Percentiles rank a stretch among this genome's conserved stretches.
These are phyloP conservation scores for Erysiphe pulchra DNA, from an alignment of 2,329 filamentous ascomycete genomes.

Conservation along the genomic window DNA sequence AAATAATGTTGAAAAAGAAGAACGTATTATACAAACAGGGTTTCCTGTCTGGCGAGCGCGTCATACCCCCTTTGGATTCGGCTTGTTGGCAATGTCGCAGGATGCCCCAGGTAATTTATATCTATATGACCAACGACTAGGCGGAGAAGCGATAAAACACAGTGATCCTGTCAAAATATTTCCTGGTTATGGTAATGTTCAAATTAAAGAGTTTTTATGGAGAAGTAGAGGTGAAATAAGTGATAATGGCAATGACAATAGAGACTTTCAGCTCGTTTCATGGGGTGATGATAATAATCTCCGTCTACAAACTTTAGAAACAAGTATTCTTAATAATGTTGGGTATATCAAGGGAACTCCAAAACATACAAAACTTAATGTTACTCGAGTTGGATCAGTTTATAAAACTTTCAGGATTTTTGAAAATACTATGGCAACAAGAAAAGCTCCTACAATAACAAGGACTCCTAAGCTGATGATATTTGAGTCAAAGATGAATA, in stretches of 20 bases:
- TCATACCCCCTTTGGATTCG: slow-evolving; percentile 72
- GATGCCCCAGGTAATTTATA: slow-evolving; percentile 66
- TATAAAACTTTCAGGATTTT: slow-evolving; percentile 70
- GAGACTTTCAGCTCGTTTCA: slow-evolving; percentile 80
- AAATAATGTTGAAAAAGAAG: slow-evolving; percentile 33
- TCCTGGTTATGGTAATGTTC: slow-evolving; percentile 29
- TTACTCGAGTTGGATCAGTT: slow-evolving; percentile 59
- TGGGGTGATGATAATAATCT: slow-evolving; percentile 77
- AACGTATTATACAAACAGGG: slow-evolving; percentile 53
- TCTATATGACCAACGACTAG: slow-evolving; percentile 43
- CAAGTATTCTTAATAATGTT: slow-evolving; percentile 36
- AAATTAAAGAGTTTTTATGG: slow-evolving; percentile 86
- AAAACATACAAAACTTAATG: slow-evolving; percentile 35
- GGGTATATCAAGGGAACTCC: slow-evolving; percentile 46
- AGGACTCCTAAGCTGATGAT: slow-evolving; percentile 25
- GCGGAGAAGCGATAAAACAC: slow-evolving; percentile 20
- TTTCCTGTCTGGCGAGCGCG: slow-evolving; percentile 82
- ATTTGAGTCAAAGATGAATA: slow-evolving; percentile 14
- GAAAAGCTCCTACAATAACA: slow-evolving; percentile 33
- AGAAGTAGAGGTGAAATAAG: slow-evolving; percentile 42
- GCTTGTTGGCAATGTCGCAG: slow-evolving; percentile 76
- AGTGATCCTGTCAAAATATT: slow-evolving; percentile 30
- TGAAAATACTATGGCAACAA: slow-evolving; percentile 31
- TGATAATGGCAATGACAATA: slow-evolving; percentile 45
- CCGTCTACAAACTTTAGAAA: slow-evolving; percentile 47